Conservation (phyloP, 208 protist species). For the Leishmania mexicana region DNA sequence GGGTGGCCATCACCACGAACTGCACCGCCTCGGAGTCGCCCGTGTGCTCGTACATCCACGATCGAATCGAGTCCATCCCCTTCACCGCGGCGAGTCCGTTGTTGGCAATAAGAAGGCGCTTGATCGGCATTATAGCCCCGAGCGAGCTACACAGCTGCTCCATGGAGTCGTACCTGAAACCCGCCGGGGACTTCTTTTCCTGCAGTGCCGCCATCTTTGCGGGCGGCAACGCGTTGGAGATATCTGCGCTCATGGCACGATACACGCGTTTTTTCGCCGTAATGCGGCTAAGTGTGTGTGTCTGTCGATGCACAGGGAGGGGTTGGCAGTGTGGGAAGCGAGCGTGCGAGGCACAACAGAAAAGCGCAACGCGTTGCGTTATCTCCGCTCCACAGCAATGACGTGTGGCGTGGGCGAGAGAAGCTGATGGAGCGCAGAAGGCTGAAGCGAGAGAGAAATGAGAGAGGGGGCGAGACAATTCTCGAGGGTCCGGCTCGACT, state of each 20-base stretch:
- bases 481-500: not conserved
- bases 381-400: constrained; percentile 2
- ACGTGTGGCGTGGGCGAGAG: not conserved
- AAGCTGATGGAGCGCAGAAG: not conserved
- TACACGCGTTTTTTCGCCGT: not conserved
- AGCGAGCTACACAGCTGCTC: constrained; percentile 56
- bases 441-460: not conserved
- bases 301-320: not conserved
- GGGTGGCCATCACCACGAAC: constrained; percentile 98
- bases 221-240: not conserved
- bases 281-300: not conserved
- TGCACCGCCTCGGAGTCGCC: constrained; percentile 94
- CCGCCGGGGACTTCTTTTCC: constrained; percentile 6
- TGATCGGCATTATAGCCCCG: constrained; percentile 69
- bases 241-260: not conserved
- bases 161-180: constrained; percentile 36
- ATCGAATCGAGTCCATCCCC: constrained; percentile 96
- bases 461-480: not conserved
- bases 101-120: constrained; percentile 96
- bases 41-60: constrained; percentile 96
- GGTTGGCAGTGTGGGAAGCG: not conserved
- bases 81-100: constrained; percentile 99
- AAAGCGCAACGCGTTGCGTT: not conserved
- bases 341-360: not conserved
- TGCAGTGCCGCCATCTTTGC: not conserved